A percentile compares a stretch with the other conserved stretches of the same genome.
These are phyloP conservation scores for Herpetospermum pedunculosum DNA, from an alignment of 306 rosid species.

Conservation along the genomic window DNA sequence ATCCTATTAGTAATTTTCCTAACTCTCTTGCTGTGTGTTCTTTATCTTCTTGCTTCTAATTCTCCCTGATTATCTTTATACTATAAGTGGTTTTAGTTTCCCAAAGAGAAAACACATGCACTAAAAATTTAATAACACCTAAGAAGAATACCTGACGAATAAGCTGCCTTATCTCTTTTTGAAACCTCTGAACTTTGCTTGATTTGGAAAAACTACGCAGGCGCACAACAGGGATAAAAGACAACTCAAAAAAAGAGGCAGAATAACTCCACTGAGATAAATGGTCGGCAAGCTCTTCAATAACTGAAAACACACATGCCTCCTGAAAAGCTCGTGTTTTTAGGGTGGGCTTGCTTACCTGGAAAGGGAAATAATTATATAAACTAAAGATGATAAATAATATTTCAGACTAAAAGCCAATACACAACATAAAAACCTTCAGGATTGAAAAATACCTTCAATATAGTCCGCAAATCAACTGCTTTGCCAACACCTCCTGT, in stretches of 20 bases:
- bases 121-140: neutral
- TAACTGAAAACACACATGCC: slow-evolving; percentile 80
- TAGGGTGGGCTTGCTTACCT: slow-evolving; percentile 78
- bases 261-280: slow-evolving; percentile 89
- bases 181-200: slow-evolving; percentile 79
- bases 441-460: slow-evolving; percentile 42
- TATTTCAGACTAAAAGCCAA: neutral
- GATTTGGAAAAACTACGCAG: slow-evolving; percentile 70
- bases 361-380: slow-evolving; percentile 13
- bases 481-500: slow-evolving; percentile 87
- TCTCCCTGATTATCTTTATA: neutral
- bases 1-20: neutral
- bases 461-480: slow-evolving; percentile 59
- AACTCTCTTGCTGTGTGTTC: neutral
- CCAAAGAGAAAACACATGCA: neutral
- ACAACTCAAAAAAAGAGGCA: slow-evolving; percentile 69
- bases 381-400: slow-evolving; percentile 4
- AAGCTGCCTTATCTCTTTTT: slow-evolving; percentile 64
- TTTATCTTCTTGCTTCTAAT: neutral
- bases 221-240: slow-evolving; percentile 67
- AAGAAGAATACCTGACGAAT: slow-evolving; percentile 49
- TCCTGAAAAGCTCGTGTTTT: slow-evolving; percentile 96
- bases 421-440: neutral
- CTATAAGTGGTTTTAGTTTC: neutral
- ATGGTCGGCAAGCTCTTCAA: slow-evolving; percentile 89